A percentile compares a stretch with the other conserved stretches of the same genome.
These are phyloP conservation scores for Tetraselmis chui DNA, from an alignment of 139 green algal species.

Conservation along the genomic window DNA sequence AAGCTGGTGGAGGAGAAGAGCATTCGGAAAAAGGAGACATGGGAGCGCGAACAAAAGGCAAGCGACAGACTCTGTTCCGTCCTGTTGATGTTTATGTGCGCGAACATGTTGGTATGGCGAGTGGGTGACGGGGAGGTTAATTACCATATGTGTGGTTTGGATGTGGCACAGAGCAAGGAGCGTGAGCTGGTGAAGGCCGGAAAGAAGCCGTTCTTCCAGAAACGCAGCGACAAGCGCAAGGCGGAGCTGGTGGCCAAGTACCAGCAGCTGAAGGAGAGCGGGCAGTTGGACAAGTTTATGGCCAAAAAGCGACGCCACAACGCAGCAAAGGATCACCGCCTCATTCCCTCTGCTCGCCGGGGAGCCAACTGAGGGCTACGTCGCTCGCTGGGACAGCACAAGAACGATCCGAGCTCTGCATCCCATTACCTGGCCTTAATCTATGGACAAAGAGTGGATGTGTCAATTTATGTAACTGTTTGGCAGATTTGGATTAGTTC, in stretches of 20 bases:
- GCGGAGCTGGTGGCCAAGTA: constrained; percentile 69
- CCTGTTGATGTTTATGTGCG: no score
- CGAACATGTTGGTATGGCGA: no score
- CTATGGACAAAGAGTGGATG: no score
- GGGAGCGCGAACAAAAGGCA: constrained; percentile 49
- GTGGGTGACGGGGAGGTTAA: background rate
- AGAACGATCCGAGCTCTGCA: no score
- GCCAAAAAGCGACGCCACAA: constrained; percentile 80
- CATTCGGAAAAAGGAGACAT: constrained; percentile 21
- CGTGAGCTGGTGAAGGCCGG: constrained; percentile 39
- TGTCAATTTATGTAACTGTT: no score
- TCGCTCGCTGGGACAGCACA: no score
- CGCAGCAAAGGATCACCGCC: constrained; percentile 78
- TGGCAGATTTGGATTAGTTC: no score
- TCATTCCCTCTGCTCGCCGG: constrained; percentile 36
- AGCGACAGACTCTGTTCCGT: no score
- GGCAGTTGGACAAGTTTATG: constrained; percentile 76
- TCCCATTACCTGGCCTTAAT: no score
- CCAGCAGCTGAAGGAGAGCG: constrained; percentile 57
- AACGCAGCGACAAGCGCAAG: constrained; percentile 48
- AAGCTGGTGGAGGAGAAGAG: constrained; percentile 39
- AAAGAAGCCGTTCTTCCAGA: constrained; percentile 73
- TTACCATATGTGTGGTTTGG: no score
- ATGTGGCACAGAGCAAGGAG: constrained; percentile 18
- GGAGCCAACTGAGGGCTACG: no score